Evolutionary conservation across 352 stramenopile genomes (phyloP).

Genomic region (Phytophthora cryptogea): DNA sequence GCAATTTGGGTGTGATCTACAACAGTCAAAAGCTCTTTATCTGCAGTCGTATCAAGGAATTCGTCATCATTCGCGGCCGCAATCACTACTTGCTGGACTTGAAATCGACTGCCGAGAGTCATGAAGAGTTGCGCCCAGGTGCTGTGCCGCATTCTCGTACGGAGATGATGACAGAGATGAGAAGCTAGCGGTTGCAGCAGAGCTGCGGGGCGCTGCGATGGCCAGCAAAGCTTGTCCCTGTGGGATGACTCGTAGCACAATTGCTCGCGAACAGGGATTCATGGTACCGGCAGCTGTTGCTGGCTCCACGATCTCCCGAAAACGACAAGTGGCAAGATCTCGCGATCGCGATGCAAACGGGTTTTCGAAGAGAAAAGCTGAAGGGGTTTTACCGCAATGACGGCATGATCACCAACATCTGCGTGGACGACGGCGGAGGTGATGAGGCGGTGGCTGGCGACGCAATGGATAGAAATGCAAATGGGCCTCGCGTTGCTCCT

Average conservation of each 20-base stretch:
- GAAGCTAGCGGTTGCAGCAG: constrained; percentile 71
- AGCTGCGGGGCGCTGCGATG: constrained; percentile 71
- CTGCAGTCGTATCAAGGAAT: constrained; percentile 98
- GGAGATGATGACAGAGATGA: constrained; percentile 55
- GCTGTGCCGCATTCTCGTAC: constrained; percentile 94
- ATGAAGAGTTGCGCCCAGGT: constrained; percentile 89
- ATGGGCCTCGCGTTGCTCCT: constrained; percentile 16
- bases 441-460: constrained; percentile 39
- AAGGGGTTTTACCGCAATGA: constrained; percentile 80
- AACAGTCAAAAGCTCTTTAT: constrained; percentile 96
- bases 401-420: constrained; percentile 64
- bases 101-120: constrained; percentile 91
- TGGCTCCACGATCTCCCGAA: constrained; percentile 95
- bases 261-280: constrained; percentile 87
- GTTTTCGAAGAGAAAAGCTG: constrained; percentile 61
- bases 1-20: constrained; percentile 98
- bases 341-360: constrained; percentile 86
- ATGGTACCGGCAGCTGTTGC: constrained; percentile 76
- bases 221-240: constrained; percentile 78
- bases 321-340: constrained; percentile 99
- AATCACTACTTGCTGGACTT: constrained; percentile 99
- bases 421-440: constrained; percentile 41
- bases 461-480: constrained; percentile 31
- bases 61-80: constrained; percentile 98
- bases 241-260: constrained; percentile 62